Base-by-base conservation (phyloP, 2,329 filamentous ascomycete genomes). In the Aspergillus carbonarius region DNA sequence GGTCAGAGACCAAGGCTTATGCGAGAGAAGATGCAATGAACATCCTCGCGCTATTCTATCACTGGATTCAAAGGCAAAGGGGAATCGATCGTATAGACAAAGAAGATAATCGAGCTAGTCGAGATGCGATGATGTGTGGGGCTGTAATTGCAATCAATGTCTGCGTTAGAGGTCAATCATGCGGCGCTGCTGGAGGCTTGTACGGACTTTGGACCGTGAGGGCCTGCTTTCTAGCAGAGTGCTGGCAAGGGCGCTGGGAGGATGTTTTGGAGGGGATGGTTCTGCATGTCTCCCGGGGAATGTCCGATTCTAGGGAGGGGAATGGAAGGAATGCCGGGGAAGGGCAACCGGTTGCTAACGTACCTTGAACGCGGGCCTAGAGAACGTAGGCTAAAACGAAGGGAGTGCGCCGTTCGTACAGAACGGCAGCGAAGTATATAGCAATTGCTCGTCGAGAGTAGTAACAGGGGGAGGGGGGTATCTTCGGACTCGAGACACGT, bases 1-100 rank as follows among this genome's bases (percentile, higher is more conserved):
- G 70, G 68, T 71, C 71, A 69, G 64, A 59, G 70, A 73, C 71
- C 70, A 63, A 52, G 60, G 62, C 67, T 74, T 68, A 74, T 57
- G 57, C 63, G 63, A 59, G 54, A 52, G 56, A 53, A 56, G 57
- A 60, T 59, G 55, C 68, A 70, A 63, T 67, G 63, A 61, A 65
- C 72, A 74, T 74, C 46, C 60, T 71, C 67, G 61, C 39, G 27
- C 39, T 44, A 25, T 13, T 20, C 35, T 12, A 50, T 47, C 18
- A 52, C 37, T 8, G 30, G n/a, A 18, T 56, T 34, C 17, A 54
- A 20, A 34, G 46, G 37, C 7, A 27, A 25, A 50, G 17, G 23
- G 13, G n/a, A n/a, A 18, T 32, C 34, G 13, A 32, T 27, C 12
- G 47, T 25, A 37, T 39, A 37, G 30, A 44, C 39, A 54, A 30